Evolutionary conservation across 345 rosid genomes (phyloP).

Genomic region (Eucalyptus dawsonii): DNA sequence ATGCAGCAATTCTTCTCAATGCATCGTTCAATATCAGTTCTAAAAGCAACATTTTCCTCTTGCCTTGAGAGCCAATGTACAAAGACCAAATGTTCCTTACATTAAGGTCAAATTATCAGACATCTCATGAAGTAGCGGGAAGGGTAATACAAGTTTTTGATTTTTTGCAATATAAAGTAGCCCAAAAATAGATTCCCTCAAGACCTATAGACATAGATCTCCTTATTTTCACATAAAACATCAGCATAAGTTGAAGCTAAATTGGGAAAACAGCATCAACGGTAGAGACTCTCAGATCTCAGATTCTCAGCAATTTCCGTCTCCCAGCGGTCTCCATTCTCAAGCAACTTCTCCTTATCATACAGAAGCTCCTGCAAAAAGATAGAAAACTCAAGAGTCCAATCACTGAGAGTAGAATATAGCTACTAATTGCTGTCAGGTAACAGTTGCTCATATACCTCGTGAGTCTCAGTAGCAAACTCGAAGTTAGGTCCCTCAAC

Average conservation of each 20-base stretch:
- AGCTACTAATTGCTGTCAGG: neutral
- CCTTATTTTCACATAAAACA: constrained; percentile 2
- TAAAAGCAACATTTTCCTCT: neutral
- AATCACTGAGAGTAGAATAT: neutral
- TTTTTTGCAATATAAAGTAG: accelerated
- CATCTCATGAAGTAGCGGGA: neutral
- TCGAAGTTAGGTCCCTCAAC: constrained; percentile 98
- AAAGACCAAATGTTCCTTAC: neutral
- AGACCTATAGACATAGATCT: constrained; percentile 6
- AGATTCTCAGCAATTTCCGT: constrained; percentile 97
- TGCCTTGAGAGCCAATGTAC: neutral
- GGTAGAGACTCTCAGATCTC: constrained; percentile 89
- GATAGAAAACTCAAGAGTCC: neutral
- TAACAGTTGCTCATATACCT: constrained; percentile 23
- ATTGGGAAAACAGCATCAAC: constrained; percentile 19
- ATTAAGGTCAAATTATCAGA: neutral
- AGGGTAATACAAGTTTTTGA: neutral
- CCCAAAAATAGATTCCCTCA: neutral
- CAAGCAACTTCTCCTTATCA: constrained; percentile 94
- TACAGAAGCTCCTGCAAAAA: constrained; percentile 73
- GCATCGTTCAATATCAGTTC: neutral
- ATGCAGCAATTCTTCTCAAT: neutral
- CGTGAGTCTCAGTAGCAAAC: constrained; percentile 93
- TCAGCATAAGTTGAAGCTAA: neutral
- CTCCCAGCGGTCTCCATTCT: constrained; percentile 97